Base-by-base conservation (phyloP, 768 basidiomycete genomes). In the Hysterangium stoloniferum region DNA sequence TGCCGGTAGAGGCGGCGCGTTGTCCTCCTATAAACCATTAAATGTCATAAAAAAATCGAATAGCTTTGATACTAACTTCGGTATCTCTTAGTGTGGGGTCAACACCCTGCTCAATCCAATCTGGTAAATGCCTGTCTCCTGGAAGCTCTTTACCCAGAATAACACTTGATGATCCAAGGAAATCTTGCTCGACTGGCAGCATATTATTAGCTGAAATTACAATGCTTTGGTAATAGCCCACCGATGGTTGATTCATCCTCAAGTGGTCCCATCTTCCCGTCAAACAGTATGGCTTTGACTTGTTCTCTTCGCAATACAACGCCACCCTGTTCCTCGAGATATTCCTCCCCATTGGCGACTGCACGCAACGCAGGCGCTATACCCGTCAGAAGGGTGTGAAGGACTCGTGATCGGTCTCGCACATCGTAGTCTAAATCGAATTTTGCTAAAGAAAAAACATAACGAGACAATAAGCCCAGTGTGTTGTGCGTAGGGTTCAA, bases 381-480 rank as follows among this genome's bases (percentile, higher is more conserved):
- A 29, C 87, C 82, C 2, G 68, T 63, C 13, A 95, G 71, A 12
- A 98, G 73, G 4, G 83, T 76, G 15, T 72, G 67, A 24, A 96
- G 64, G 76, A 92, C 84, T 45, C 95, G 77, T 4, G 81, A 83
- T 22, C 94, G 82, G 63, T 98, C 96, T 28, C 96, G 77, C 29
- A 98, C 84, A 59, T 96, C 91, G 65, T 89, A 95, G 59, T 86
- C 80, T 17, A 68, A 58, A 66, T 99, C 96, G 65, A 94, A 98
- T 50, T 86, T 76, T 2, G 92, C 94, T 17, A 96, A 76, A 2
- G 78, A 76, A 52, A 96, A 79, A 17, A 92, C 77, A 61, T 98
- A 88, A 41, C 72, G 74, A 52, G 71, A 72, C 37, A 93, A 70
- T 6, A 82, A 60, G 4, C 57, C 37, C 43, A 73, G 57, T 0